Evolutionary conservation across 148 eudicot genomes (phyloP), one percentile per base, ranked within the genome.

Genomic region (Amaranthus hypochondriacus): DNA sequence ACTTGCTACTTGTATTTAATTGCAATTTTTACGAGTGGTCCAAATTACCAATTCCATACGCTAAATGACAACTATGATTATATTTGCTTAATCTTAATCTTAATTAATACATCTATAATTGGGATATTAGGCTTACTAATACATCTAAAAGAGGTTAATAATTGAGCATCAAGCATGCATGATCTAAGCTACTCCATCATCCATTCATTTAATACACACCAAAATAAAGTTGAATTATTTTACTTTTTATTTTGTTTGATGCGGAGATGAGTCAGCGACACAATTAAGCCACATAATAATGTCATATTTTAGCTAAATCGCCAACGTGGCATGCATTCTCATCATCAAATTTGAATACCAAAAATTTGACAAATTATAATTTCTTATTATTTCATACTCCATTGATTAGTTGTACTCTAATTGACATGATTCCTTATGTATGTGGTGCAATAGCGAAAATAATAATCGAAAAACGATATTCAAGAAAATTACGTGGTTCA

Each of bases 241-340:
- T 9, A 66, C 5, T 54, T 53, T 2, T 4, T n/a, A 10, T 14
- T 49, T 39, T 47, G 70, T 49, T 39, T 47, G 70, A 79, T 18
- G 75, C 70, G 78, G 82, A 64, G 69, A 56, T 66, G 75, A 79
- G 75, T 79, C 82, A 79, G 71, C 82, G 12, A 7, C 71, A 56
- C 39, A 56, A 9, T 68, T 60, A 15, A 73, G 81, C 81, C 73
- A 78, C 73, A 68, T 60, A 60, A 44, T 5, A 14, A 51, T 59
- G 66, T 8, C 51, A 58, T 44, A 42, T 46, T 65, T 52, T 12
- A 67, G 39, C 57, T 66, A 44, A 28, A 47, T 65, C 60, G 59
- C 62, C 74, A 55, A 74, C 78, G 62, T 69, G 61, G 57, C 75
- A 63, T 44, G 68, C 68, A 49, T 60, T 70, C 60, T 70, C 71